Evolutionary conservation across 148 eudicot genomes (phyloP).

Genomic region (Rhododendron henanense): DNA sequence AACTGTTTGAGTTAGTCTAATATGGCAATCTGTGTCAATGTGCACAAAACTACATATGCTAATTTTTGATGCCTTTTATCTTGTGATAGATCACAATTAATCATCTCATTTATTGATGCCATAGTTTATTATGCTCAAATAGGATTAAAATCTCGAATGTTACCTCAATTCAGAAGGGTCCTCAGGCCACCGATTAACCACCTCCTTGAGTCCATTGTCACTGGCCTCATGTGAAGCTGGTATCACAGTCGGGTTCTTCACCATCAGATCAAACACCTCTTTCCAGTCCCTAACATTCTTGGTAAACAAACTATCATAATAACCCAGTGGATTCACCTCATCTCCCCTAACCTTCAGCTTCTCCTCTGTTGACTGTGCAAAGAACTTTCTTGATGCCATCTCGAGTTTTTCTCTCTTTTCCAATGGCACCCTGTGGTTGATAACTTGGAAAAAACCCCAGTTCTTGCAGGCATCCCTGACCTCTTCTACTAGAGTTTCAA

Average conservation of each 20-base stretch:
- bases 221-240: constrained; percentile 24
- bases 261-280: constrained; percentile 40
- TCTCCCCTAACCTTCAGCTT: constrained; percentile 40
- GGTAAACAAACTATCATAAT: constrained; percentile 40
- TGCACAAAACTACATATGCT: too few species aligned
- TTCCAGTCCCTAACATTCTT: constrained; percentile 56
- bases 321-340: constrained; percentile 39
- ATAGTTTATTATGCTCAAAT: not conserved
- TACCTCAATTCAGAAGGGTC: constrained; percentile 33
- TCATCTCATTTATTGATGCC: not conserved
- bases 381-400: constrained; percentile 31
- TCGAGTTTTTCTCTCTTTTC: constrained; percentile 22
- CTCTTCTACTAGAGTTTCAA: constrained; percentile 13
- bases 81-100: too few species aligned
- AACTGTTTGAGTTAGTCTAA: too few species aligned
- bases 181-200: constrained; percentile 43
- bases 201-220: constrained; percentile 17
- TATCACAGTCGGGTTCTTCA: constrained; percentile 20
- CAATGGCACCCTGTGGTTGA: constrained; percentile 46
- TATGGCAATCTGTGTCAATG: too few species aligned
- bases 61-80: too few species aligned
- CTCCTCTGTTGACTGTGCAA: constrained; percentile 31
- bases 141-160: not conserved
- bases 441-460: constrained; percentile 63
- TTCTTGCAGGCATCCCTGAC: constrained; percentile 39